Base-by-base conservation (phyloP, 1,284 basidiomycete species). In the Irpex rosettiformis region DNA sequence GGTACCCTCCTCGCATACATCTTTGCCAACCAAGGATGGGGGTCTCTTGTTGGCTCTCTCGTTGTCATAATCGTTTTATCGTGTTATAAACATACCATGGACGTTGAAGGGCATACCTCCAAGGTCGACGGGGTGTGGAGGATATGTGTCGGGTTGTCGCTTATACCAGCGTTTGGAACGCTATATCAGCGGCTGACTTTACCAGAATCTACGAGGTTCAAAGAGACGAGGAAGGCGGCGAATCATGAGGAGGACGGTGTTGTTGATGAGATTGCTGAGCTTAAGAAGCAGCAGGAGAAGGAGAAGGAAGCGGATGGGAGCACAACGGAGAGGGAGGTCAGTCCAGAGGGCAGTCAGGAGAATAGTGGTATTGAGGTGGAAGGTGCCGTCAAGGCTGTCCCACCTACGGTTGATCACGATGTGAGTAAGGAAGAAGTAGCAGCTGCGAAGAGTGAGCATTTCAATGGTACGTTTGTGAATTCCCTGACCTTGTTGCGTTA, bases 21-120 rank as follows among this genome's bases (percentile, higher is more conserved):
- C 65, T 91, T 91, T 67, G 79, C 86, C 0, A 87, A 85, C 69
- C 88, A 89, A 70, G 89, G 88, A 18, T 90, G 88, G 86, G 88
- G 88, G 33, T 85, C 82, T 48, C 78, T 93, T 55, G 67, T 83
- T 28, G 88, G 88, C 28, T 80, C 83, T 49, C 67, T 94, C 59
- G 79, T 81, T 21, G 84, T 85, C 4, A 83, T 94, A 69, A 76
- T 91, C 64, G 83, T 91, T 43, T 77, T 94, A 29, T 75, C 81
- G 1, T 82, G 79, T 54, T 94, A 91, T 76, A 85, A 85, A 68
- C 73, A 77, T 62, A 77, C 78, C 11, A 90, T 91, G 79, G 75
- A 86, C 54, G 75, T 79, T 56, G 48, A 51, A n/a, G 76, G 76
- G 53, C 73, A 87, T 65, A 82, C 80, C 21, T 80, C 79, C 63